A percentile compares a stretch with the other conserved stretches of the same genome.
Conservation (phyloP, 208 protist species). For the Acanthamoeba lenticulata region DNA sequence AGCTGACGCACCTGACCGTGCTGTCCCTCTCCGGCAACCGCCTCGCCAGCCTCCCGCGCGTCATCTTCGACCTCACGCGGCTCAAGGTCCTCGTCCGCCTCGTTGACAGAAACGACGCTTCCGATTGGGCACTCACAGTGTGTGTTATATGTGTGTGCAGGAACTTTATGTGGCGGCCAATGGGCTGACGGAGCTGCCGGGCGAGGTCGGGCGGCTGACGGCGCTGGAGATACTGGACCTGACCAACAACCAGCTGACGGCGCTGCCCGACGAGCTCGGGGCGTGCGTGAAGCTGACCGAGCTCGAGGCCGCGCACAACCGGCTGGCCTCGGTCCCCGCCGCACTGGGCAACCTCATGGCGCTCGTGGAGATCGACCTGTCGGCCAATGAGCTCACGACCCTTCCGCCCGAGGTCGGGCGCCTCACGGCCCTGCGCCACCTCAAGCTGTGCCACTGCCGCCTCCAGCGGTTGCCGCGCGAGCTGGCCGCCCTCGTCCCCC, state of each 20-base stretch:
- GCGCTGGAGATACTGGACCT: conserved; percentile 53
- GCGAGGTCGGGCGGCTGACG: background rate
- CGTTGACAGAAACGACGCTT: background rate
- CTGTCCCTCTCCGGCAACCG: conserved; percentile 52
- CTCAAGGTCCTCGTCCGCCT: background rate
- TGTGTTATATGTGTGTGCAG: background rate
- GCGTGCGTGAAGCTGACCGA: background rate
- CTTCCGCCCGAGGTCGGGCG: conserved; percentile 2
- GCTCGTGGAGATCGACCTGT: conserved; percentile 51
- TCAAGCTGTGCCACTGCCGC: conserved; percentile 55
- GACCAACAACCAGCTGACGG: conserved; percentile 11
- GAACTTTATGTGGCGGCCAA: conserved; percentile 56
- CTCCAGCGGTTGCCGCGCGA: conserved; percentile 6
- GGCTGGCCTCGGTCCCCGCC: background rate
- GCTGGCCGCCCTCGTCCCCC: conserved; percentile 23
- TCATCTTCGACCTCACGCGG: conserved; percentile 39
- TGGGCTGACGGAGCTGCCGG: conserved; percentile 17
- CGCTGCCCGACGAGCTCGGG: conserved; percentile 32
- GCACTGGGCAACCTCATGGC: background rate
- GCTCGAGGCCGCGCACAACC: conserved; percentile 51
- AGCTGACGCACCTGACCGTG: conserved; percentile 8
- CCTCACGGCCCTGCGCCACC: conserved; percentile 11
- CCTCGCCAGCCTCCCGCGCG: background rate
- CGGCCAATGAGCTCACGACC: background rate
- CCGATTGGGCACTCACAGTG: background rate